These are phyloP conservation scores for Globisporangium middletonii DNA, from an alignment of 352 stramenopile genomes.

Conservation along the genomic window DNA sequence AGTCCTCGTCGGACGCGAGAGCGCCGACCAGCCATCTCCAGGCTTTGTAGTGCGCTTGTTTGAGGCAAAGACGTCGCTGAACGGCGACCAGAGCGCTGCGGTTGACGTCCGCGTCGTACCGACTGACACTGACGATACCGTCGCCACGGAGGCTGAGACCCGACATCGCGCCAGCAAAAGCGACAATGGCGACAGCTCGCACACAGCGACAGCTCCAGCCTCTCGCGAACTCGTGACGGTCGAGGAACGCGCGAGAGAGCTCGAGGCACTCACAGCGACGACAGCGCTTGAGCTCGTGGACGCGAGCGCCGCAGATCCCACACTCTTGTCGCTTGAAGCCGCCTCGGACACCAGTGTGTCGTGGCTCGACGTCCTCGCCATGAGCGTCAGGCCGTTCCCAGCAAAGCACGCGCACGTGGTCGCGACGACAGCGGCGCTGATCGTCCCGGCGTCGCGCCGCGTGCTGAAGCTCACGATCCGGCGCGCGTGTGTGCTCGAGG, in stretches of 20 bases:
- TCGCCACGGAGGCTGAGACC: no score
- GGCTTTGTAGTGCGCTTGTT: no score
- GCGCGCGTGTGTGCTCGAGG: not conserved
- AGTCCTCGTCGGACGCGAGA: not conserved
- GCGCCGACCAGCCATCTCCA: no score
- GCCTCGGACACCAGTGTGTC: not conserved
- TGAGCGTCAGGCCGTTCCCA: conserved; percentile 30
- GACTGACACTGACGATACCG: no score
- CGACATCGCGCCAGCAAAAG: no score
- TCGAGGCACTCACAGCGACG: not conserved
- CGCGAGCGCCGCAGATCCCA: not conserved
- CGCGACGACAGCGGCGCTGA: conserved; percentile 22
- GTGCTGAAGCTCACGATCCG: conserved; percentile 23
- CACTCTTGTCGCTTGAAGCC: not conserved
- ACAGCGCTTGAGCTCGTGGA: no score
- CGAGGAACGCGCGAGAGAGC: not conserved
- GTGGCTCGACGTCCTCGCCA: not conserved
- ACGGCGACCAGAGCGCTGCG: no score
- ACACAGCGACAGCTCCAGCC: no score
- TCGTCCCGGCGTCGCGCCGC: conserved; percentile 38
- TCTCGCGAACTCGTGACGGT: not conserved
- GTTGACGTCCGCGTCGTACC: no score
- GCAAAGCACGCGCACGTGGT: conserved; percentile 51
- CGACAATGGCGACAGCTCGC: not conserved
- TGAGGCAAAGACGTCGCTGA: no score